Conservation (phyloP, 345 rosid species). For the Arabis alpina region DNA sequence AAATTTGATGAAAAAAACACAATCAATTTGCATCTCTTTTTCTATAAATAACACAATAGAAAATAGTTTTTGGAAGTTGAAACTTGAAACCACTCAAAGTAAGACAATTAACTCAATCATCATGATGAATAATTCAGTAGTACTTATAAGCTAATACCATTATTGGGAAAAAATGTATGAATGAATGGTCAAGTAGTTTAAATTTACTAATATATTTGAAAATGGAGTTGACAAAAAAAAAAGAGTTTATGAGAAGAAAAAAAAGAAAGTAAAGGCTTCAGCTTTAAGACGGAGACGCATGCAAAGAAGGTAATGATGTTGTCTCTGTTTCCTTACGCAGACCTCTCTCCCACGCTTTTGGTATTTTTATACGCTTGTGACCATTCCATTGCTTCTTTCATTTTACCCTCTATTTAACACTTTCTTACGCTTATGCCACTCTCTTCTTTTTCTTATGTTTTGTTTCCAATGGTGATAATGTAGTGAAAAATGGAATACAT, state of each 20-base stretch:
- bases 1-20: not conserved
- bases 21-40: not conserved
- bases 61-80: not conserved
- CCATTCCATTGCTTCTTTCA: conserved; percentile 28
- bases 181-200: conserved; percentile 7
- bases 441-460: not conserved
- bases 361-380: conserved; percentile 54
- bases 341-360: conserved; percentile 49
- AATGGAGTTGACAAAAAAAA: conserved; percentile 20
- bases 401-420: conserved; percentile 10
- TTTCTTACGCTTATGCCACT: conserved; percentile 35
- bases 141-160: not conserved
- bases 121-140: conserved; percentile 22
- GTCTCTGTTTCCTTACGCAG: conserved; percentile 73
- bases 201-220: conserved; percentile 9
- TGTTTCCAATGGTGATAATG: too few species aligned
- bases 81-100: conserved; percentile 22
- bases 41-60: not conserved
- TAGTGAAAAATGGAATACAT: too few species aligned
- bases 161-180: not conserved
- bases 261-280: conserved; percentile 34
- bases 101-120: conserved; percentile 25
- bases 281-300: conserved; percentile 82
- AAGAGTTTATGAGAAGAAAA: not conserved
- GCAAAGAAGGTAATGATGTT: conserved; percentile 78